phyloP scores from a whole-genome alignment of 805 yeast species.

The Starmerella scarabaei region DNA sequence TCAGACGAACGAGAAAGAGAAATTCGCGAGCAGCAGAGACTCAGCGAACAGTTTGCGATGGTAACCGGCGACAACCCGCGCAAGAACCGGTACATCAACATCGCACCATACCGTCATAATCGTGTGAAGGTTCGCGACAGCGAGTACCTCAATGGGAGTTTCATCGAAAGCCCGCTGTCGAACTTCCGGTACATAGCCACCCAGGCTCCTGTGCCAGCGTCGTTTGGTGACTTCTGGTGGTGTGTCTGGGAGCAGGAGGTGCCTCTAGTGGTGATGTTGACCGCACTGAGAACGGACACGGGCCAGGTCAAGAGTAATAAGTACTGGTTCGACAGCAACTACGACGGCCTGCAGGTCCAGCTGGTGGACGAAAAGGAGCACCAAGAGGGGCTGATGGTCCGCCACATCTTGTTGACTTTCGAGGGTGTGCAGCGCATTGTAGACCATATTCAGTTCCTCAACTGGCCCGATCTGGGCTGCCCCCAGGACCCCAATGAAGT shows the following conservation, averaged over 20 bases:
- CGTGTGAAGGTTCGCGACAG: conserved; percentile 45
- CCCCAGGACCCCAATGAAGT: conserved; percentile 49
- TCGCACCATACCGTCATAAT: conserved; percentile 75
- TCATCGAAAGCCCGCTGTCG: conserved; percentile 33
- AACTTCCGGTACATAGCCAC: conserved; percentile 61
- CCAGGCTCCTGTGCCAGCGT: conserved; percentile 76
- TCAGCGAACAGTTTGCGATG: conserved; percentile 32
- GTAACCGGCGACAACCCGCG: conserved; percentile 74
- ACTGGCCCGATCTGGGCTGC: conserved; percentile 82
- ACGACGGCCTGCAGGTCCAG: conserved; percentile 24
- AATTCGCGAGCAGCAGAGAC: not conserved
- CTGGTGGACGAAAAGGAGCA: conserved; percentile 22
- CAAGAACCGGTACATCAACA: conserved; percentile 79
- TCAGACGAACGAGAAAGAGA: not conserved
- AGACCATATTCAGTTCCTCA: conserved; percentile 59
- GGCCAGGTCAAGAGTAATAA: conserved; percentile 73
- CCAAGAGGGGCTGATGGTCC: conserved; percentile 21
- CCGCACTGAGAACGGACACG: conserved; percentile 59
- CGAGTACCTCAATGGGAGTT: conserved; percentile 81
- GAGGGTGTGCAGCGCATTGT: conserved; percentile 32
- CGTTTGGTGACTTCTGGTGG: conserved; percentile 78
- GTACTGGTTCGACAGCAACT: conserved; percentile 63
- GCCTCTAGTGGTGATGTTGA: conserved; percentile 60
- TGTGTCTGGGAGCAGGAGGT: conserved; percentile 54
- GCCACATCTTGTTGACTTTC: conserved; percentile 34